These are phyloP conservation scores for Globisporangium radiosum DNA, from an alignment of 352 stramenopile genomes.

Conservation along the genomic window DNA sequence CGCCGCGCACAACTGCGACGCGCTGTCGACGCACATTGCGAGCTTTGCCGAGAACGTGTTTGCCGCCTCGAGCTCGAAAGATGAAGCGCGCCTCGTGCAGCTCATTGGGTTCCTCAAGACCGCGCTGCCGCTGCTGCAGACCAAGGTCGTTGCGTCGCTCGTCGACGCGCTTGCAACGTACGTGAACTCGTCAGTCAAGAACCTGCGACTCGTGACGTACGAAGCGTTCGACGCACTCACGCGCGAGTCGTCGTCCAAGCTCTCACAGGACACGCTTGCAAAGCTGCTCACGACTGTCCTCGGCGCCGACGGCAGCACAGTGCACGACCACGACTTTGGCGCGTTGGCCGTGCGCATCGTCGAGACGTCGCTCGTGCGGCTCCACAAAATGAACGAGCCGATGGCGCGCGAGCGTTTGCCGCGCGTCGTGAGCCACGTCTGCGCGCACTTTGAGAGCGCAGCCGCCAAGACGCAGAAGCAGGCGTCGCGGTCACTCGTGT, in stretches of 20 bases:
- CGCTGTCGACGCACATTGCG: conserved; percentile 82
- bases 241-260: conserved; percentile 40
- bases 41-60: conserved; percentile 85
- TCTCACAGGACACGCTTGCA: conserved; percentile 56
- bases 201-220: conserved; percentile 70
- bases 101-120: conserved; percentile 79
- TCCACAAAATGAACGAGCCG: conserved; percentile 48
- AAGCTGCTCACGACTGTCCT: conserved; percentile 64
- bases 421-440: conserved; percentile 66
- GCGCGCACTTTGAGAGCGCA: conserved; percentile 64
- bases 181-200: conserved; percentile 66
- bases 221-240: conserved; percentile 63
- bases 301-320: conserved; percentile 44
- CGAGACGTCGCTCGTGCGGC: conserved; percentile 54
- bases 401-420: conserved; percentile 60
- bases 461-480: conserved; percentile 58
- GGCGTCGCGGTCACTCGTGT: conserved; percentile 49
- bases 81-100: conserved; percentile 66
- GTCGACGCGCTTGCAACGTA: conserved; percentile 70
- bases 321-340: conserved; percentile 54
- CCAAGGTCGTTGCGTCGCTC: conserved; percentile 74
- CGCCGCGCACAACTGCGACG: conserved; percentile 59
- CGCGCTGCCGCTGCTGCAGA: conserved; percentile 69
- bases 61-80: conserved; percentile 49
- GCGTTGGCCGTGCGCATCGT: conserved; percentile 64